Base-by-base conservation (phyloP, 2,329 filamentous ascomycete genomes). In the Colletotrichum spaethianum region DNA sequence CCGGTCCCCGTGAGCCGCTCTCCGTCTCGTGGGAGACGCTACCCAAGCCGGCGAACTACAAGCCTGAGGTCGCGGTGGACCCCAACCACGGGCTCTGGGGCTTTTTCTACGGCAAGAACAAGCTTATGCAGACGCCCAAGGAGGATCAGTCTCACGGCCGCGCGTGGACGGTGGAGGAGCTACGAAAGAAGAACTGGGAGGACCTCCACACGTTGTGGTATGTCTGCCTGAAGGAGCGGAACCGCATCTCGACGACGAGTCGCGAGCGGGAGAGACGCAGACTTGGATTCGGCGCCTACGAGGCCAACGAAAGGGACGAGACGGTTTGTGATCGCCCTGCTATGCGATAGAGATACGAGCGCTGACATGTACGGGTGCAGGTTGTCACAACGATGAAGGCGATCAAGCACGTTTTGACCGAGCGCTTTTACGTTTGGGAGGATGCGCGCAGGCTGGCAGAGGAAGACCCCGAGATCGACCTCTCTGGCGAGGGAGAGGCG, bases 121-220 rank as follows among this genome's bases (percentile, higher is more conserved):
- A 91, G 78, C 83, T 92, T n/a, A 82, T 98, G 77, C 88, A 88
- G 76, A 91, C 91, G 9, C 95, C 95, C 6, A 87, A 90, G 44
- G 91, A 96, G 75, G 91, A 93, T 67, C 80, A 86, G 61, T 85
- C 89, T 74, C 92, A 96, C 82, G 96, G 96, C 20, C 90, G 96
- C 65, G 86, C 91, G 36, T 99, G 96, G 96, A 91, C 89, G 14
- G 91, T 93, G 9, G 90, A 94, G 83, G 96, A 99, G 85, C 86
- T 99, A 78, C 90, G 95, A 74, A 87, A 89, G 74, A 98, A 98
- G 85, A 94, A 93, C 74, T 99, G 95, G 94, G 94, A 98, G 73
- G 95, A 98, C 81, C 84, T 99, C 77, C 95, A 98, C 82, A 86
- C 88, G 73, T 87, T 99, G 79, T 99, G 96, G 95, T 99, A 95